Base-by-base conservation (phyloP, 106 monocot genomes). In the Dioscorea alata region DNA sequence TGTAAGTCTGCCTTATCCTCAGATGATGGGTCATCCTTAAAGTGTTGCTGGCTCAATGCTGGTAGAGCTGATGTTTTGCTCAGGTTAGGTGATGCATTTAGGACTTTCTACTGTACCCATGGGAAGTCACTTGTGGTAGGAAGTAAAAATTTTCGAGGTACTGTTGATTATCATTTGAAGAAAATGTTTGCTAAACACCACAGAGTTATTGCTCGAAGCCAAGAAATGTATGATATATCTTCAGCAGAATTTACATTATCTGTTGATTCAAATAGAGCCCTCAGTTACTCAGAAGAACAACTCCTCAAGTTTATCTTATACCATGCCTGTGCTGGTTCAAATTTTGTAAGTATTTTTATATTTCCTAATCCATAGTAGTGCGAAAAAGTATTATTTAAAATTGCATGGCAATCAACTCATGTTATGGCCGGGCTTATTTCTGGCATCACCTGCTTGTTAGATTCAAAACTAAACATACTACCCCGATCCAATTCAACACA, bases 1-100 rank as follows among this genome's bases (percentile, higher is more conserved):
- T 42, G 42, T 42, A 10, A 42, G 42, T 42, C 6, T 42, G 42
- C 10, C 42, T 42, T 42, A 35, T 74, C 20, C 66, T 59, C 59
- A 96, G 96, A 92, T 80, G 96, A 96, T 72, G 92, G 96, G 12
- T 92, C 84, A 57, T 83, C 89, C 10, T 50, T 78, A 19, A 89
- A 83, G 63, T 91, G 75, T 73, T 88, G 91, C 71, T 96, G 96
- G 96, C 88, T 89, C 59, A 78, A 83, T 65, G 70, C 50, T 58
- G 71, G 64, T 68, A 81, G 70, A 68, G 86, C 96, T 34, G 74
- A 69, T 54, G 70, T 61, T 54, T 65, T 96, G 65, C 96, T 96
- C 60, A 71, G 71, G 49, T 68, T 95, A 6, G 75, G 76, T 35
- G 86, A 86, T 78, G 32, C 64, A 58, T 48, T 48, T 25, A 50